Conservation (phyloP, 75 land plant species). For the Pinus albicaulis region DNA sequence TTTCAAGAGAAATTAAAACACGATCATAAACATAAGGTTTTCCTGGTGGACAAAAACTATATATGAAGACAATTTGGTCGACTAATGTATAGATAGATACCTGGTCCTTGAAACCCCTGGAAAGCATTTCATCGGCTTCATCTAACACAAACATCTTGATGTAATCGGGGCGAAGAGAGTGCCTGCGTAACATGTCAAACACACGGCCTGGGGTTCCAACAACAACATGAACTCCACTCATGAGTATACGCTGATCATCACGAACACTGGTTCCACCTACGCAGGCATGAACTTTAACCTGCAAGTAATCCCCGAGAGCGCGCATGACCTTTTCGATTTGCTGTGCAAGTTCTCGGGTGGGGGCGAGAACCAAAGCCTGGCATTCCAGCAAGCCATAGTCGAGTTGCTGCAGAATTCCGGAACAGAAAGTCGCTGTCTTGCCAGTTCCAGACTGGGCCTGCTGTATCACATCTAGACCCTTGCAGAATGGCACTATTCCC, state of each 20-base stretch:
- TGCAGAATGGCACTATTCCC: slow-evolving; percentile 82
- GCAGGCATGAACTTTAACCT: slow-evolving; percentile 81
- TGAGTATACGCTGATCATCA: slow-evolving; percentile 69
- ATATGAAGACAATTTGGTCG: not conserved
- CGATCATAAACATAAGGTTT: not conserved
- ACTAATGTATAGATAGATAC: slow-evolving; percentile 9
- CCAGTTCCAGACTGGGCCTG: slow-evolving; percentile 87
- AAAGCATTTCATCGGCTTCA: slow-evolving; percentile 87
- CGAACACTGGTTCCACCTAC: slow-evolving; percentile 78
- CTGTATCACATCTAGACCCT: slow-evolving; percentile 74
- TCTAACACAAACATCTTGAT: slow-evolving; percentile 84
- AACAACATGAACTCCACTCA: slow-evolving; percentile 80
- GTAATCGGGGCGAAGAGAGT: slow-evolving; percentile 72
- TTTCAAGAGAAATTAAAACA: not conserved
- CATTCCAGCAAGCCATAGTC: slow-evolving; percentile 68
- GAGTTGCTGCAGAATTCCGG: slow-evolving; percentile 73
- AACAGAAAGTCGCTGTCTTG: slow-evolving; percentile 89
- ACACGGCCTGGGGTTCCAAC: slow-evolving; percentile 90
- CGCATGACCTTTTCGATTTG: slow-evolving; percentile 90
- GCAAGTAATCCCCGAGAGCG: slow-evolving; percentile 77
- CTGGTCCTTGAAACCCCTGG: slow-evolving; percentile 84
- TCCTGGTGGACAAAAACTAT: not conserved
- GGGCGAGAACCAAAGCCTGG: slow-evolving; percentile 72
- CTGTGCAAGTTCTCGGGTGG: slow-evolving; percentile 79
- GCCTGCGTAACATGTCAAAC: slow-evolving; percentile 75